Evolutionary conservation across 768 basidiomycete genomes (phyloP), one percentile per base, ranked within the genome.

Genomic region (Lactarius vividus): DNA sequence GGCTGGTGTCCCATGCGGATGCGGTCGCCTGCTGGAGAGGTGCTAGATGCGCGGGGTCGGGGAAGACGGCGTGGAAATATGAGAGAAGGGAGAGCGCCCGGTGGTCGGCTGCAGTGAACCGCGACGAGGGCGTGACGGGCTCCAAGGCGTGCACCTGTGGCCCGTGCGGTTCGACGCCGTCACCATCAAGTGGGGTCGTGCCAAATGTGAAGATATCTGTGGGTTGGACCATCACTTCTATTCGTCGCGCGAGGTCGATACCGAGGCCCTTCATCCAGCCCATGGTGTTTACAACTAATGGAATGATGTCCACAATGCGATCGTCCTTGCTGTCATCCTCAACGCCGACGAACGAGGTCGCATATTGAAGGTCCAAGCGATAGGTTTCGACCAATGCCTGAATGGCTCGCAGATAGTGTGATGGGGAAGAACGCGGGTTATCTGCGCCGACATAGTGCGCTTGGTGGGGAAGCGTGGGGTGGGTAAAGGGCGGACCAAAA

Each of bases 251-350:
- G 13, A 98, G 77, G 71, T 96, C 92, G 18, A 86, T 88, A 3
- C 96, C 96, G 3, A 97, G 84, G 8, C 96, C 96, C 74, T 96
- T 98, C 6, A 84, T 84, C 96, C 96, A 99, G 2, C 96, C 96
- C 87, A 96, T 96, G 0, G 92, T 98, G 74, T 98, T 99, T 60
- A 98, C 84, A 18, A 98, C 85, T 20, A 98, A 84, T 0, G 96
- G 96, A 5, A 95, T 84, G 31, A 77, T 66, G 57, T 89, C 86
- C 7, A 73, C 71, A 28, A 89, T 81, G 49, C 83, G 80, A 35
- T 69, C 67, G 54, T 80, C 78, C 0, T 57, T 73, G 18, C 75
- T 74, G 8, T 74, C 73, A 18, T 68, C 64, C 23, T 71, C 71
- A 10, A 69, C 52, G 57, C 73, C 71, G 40, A 56, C 28, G 33